Conservation (phyloP, 1,284 basidiomycete genomes). For the Coniophora puteana region DNA sequence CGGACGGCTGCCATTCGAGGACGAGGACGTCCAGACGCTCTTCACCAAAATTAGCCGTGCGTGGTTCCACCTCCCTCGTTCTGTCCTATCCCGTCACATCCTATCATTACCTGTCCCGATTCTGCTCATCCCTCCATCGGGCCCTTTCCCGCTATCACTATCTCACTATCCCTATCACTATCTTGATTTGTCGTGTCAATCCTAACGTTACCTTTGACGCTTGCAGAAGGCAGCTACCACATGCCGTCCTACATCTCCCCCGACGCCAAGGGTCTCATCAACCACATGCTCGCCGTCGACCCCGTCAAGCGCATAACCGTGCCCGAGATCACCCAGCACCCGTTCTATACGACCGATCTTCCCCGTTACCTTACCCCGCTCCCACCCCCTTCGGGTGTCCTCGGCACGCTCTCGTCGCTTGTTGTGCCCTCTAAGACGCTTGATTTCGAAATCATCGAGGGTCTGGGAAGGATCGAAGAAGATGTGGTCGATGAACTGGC, state of each 20-base stretch:
- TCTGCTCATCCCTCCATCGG: background rate
- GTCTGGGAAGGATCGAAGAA: conserved; percentile 86
- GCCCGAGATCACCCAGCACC: conserved; percentile 83
- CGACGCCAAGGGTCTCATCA: conserved; percentile 77
- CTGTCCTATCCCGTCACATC: background rate
- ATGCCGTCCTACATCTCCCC: conserved; percentile 76
- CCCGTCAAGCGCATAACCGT: conserved; percentile 92
- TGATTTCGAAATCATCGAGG: conserved; percentile 78
- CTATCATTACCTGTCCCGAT: background rate
- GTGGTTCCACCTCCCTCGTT: conserved; percentile 24
- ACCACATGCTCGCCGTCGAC: conserved; percentile 87
- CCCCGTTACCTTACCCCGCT: conserved; percentile 84
- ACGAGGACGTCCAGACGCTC: conserved; percentile 87
- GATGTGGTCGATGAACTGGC: conserved; percentile 85
- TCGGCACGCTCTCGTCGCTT: conserved; percentile 67
- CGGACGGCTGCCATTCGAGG: conserved; percentile 90
- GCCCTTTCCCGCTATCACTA: background rate
- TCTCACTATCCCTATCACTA: background rate
- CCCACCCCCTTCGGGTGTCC: conserved; percentile 75
- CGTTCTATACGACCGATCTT: conserved; percentile 86
- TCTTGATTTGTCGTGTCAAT: too few species aligned
- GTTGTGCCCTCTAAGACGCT: conserved; percentile 60
- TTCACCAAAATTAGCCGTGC: conserved; percentile 91
- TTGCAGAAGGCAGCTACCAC: conserved; percentile 78
- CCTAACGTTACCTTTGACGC: too few species aligned